A percentile compares a stretch with the other conserved stretches of the same genome.
These are phyloP conservation scores for Miamiensis avidus DNA, from an alignment of 169 alveolate genomes.

Conservation along the genomic window DNA sequence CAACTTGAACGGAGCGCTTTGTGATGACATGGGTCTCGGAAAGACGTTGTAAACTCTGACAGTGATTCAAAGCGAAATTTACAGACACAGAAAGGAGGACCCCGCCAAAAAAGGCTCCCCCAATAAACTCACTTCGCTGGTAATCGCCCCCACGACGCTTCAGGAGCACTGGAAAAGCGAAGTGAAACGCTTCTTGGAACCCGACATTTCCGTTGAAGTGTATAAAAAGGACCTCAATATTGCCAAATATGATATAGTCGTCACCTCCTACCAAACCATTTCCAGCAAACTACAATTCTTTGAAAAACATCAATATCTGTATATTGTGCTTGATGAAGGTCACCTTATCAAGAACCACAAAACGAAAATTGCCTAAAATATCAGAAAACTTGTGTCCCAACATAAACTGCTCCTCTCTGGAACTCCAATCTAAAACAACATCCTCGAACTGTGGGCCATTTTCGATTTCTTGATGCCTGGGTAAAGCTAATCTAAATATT, in stretches of 20 bases:
- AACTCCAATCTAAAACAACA: constrained; percentile 94
- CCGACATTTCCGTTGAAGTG: constrained; percentile 44
- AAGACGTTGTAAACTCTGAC: constrained; percentile 81
- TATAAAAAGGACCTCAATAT: constrained; percentile 40
- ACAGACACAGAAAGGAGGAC: constrained; percentile 12
- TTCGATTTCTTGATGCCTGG: constrained; percentile 95
- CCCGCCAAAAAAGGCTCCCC: constrained; percentile 45
- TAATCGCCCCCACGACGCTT: constrained; percentile 82
- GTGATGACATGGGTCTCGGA: constrained; percentile 93
- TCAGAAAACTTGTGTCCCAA: constrained; percentile 81
- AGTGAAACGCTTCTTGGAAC: constrained; percentile 71
- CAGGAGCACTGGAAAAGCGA: constrained; percentile 83
- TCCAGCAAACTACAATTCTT: constrained; percentile 57
- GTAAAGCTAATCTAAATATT: too few species aligned
- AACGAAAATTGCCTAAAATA: constrained; percentile 85
- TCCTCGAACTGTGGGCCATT: constrained; percentile 93
- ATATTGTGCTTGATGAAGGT: constrained; percentile 93
- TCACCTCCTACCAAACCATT: constrained; percentile 74
- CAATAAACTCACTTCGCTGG: constrained; percentile 49
- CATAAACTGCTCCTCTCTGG: constrained; percentile 90
- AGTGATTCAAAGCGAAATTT: constrained; percentile 59
- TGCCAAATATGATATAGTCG: constrained; percentile 44
- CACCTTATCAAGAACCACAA: constrained; percentile 93
- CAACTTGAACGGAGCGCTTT: constrained; percentile 83
- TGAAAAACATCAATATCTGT: constrained; percentile 69